Percentiles rank a stretch among this genome's conserved stretches.
Conservation (phyloP, 1,284 basidiomycete genomes). For the Ganoderma multipileum region DNA sequence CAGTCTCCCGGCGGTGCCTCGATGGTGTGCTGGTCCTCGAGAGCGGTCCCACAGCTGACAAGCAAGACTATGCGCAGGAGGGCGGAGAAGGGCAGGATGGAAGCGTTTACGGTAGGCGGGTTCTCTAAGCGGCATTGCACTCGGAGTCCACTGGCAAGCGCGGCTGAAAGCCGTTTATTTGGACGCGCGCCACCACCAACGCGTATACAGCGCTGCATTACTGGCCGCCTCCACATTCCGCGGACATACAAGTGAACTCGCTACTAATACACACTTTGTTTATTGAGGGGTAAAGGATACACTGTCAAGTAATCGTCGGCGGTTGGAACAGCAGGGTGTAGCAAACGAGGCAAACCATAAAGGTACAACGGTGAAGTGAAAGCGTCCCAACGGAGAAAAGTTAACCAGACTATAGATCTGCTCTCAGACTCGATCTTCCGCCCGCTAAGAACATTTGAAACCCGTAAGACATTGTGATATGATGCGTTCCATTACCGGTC, state of each 20-base stretch:
- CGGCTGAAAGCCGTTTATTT: constrained; percentile 2
- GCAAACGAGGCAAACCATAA: not conserved
- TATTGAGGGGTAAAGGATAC: not conserved
- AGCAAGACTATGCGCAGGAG: not conserved
- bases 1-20: not conserved
- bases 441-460: not conserved
- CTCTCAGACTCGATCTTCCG: not conserved
- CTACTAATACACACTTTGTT: constrained; percentile 6
- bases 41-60: constrained; percentile 4
- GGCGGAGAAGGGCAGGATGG: constrained; percentile 1
- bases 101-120: constrained; percentile 6
- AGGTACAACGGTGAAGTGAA: not conserved
- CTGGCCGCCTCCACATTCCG: not conserved
- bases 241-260: not conserved
- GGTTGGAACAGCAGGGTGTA: not conserved
- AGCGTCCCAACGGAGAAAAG: not conserved
- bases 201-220: not conserved
- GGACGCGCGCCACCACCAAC: not conserved
- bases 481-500: not conserved
- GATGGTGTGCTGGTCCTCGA: not conserved
- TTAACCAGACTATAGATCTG: not conserved
- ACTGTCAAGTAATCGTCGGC: not conserved
- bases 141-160: not conserved
- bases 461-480: constrained; percentile 1
- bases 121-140: constrained; percentile 6